Percentiles rank a stretch among this genome's conserved stretches.
These are phyloP conservation scores for Knoxdaviesia proteae DNA, from an alignment of 2,329 filamentous ascomycete genomes.

Conservation along the genomic window DNA sequence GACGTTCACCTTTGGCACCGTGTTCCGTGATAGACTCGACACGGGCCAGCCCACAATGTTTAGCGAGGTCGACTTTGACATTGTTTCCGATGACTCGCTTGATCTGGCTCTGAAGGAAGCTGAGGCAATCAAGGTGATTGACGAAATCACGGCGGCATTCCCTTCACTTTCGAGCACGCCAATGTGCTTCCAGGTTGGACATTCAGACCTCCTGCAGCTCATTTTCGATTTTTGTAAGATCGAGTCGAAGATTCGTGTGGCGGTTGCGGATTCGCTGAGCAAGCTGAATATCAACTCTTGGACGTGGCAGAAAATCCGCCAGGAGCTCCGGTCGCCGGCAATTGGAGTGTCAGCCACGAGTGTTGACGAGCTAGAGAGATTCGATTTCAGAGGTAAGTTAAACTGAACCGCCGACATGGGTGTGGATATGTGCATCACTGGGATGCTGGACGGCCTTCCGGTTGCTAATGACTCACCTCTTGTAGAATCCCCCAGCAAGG, in stretches of 20 bases:
- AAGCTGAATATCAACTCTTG: conserved; percentile 66
- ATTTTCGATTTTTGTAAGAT: conserved; percentile 87
- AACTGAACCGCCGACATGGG: too few relatives aligned
- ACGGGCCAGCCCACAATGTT: conserved; percentile 67
- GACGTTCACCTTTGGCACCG: conserved; percentile 70
- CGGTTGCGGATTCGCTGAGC: conserved; percentile 66
- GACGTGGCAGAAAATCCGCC: conserved; percentile 66
- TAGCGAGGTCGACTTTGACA: conserved; percentile 89
- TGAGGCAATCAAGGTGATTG: conserved; percentile 80
- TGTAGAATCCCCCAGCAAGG: conserved; percentile 33
- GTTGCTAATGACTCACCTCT: conserved; percentile 6
- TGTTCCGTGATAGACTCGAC: conserved; percentile 60
- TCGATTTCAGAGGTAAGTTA: conserved; percentile 61
- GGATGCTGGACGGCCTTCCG: too few relatives aligned
- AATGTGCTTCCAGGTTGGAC: conserved; percentile 82
- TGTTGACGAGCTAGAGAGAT: conserved; percentile 71
- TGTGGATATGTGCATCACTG: too few relatives aligned
- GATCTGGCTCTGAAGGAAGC: conserved; percentile 82
- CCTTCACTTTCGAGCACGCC: conserved; percentile 48
- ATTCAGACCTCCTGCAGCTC: conserved; percentile 65
- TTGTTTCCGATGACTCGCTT: conserved; percentile 62
- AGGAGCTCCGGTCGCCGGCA: conserved; percentile 59
- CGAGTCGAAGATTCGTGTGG: conserved; percentile 41
- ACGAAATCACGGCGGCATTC: conserved; percentile 70
- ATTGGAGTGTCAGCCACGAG: conserved; percentile 75